Conservation (phyloP, 2,329 filamentous ascomycete species). For the Sphaceloma murrayae region DNA sequence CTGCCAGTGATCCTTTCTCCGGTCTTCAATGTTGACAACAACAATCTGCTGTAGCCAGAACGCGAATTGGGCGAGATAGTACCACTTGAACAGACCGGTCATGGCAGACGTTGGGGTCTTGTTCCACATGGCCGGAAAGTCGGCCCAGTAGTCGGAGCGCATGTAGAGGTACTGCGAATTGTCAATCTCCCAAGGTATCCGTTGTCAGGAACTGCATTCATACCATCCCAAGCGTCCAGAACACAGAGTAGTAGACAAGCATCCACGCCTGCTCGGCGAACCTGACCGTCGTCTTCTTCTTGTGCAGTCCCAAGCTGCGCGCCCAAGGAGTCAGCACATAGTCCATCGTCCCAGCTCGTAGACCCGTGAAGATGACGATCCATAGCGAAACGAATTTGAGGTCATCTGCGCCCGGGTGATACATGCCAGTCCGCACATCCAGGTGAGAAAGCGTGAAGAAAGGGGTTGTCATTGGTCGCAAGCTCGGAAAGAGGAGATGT, state of each 20-base stretch:
- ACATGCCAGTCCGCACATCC: conserved; percentile 57
- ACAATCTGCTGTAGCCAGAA: conserved; percentile 94
- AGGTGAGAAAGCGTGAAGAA: conserved; percentile 84
- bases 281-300: conserved; percentile 64
- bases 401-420: conserved; percentile 72
- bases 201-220: neutral
- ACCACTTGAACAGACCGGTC: conserved; percentile 67
- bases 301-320: conserved; percentile 60
- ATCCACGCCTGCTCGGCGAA: conserved; percentile 96
- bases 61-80: conserved; percentile 79
- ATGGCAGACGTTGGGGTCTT: conserved; percentile 75
- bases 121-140: conserved; percentile 70
- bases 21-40: conserved; percentile 88
- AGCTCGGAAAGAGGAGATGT: conserved; percentile 71
- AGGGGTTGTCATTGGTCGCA: conserved; percentile 68
- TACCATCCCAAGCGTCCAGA: conserved; percentile 68
- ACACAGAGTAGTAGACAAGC: conserved; percentile 68
- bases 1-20: conserved; percentile 88
- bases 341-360: conserved; percentile 78
- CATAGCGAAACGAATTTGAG: conserved; percentile 66
- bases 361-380: conserved; percentile 75
- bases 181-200: neutral
- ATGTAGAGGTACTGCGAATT: conserved; percentile 62
- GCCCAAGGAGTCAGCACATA: conserved; percentile 75
- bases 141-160: conserved; percentile 67